Evolutionary conservation across 768 basidiomycete species (phyloP).

Genomic region (Asterophora lycoperdoides): DNA sequence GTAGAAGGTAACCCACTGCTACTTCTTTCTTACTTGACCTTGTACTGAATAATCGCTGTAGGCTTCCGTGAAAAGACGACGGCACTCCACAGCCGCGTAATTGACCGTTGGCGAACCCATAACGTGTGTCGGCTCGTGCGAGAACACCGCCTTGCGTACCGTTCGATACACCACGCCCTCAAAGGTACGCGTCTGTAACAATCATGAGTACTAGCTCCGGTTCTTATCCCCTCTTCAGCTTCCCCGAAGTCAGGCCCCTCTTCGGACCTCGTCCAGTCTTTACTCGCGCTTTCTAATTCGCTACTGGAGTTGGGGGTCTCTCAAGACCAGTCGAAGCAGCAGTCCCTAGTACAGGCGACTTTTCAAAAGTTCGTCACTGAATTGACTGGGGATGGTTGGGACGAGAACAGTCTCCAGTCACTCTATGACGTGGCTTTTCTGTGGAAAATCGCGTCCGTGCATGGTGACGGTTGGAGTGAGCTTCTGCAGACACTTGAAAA

Average conservation of each 20-base stretch:
- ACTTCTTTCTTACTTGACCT: neutral
- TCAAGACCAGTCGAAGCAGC: conserved; percentile 31
- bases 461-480: conserved; percentile 29
- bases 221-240: conserved; percentile 4
- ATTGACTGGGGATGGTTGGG: conserved; percentile 28
- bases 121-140: conserved; percentile 33
- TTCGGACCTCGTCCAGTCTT: conserved; percentile 46
- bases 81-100: conserved; percentile 39
- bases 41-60: conserved; percentile 20
- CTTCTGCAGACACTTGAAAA: conserved; percentile 23
- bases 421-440: conserved; percentile 49
- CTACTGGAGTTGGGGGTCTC: conserved; percentile 54
- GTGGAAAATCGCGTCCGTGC: conserved; percentile 34
- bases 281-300: conserved; percentile 49
- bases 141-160: conserved; percentile 20
- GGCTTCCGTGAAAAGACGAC: conserved; percentile 46
- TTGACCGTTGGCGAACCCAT: conserved; percentile 51
- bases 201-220: neutral
- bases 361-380: conserved; percentile 35
- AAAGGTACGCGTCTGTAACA: conserved; percentile 17
- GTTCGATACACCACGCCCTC: conserved; percentile 16
- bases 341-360: conserved; percentile 33
- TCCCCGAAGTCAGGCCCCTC: conserved; percentile 40
- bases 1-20: conserved; percentile 18
- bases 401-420: conserved; percentile 26